Evolutionary conservation across 768 basidiomycete genomes (phyloP).

Genomic region (Mycena leptocephala): DNA sequence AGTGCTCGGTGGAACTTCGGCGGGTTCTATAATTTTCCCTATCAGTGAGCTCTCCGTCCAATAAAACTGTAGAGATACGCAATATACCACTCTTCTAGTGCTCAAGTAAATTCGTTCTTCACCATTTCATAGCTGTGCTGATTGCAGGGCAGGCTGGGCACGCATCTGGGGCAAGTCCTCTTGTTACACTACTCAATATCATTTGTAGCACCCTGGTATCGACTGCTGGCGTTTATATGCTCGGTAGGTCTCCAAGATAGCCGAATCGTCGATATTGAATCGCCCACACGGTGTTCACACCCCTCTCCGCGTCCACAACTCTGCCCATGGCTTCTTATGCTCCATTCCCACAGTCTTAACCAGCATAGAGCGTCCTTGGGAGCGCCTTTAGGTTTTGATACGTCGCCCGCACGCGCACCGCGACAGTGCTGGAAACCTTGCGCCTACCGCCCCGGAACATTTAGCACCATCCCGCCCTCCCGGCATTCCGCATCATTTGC

Average conservation of each 20-base stretch:
- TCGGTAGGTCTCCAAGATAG: conserved; percentile 2
- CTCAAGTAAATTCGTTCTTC: not conserved
- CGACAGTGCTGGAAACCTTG: too few relatives aligned
- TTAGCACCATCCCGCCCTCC: too few relatives aligned
- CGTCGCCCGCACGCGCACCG: too few relatives aligned
- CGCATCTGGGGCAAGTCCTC: conserved; percentile 1
- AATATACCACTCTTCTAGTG: not conserved
- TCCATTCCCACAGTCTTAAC: too few relatives aligned
- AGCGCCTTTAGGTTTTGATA: too few relatives aligned
- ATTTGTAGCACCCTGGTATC: conserved; percentile 6
- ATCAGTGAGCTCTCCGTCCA: conserved; percentile 11
- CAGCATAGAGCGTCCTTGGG: too few relatives aligned
- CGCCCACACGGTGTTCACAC: too few relatives aligned
- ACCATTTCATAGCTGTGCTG: not conserved
- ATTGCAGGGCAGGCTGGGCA: conserved; percentile 42
- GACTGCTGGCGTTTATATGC: conserved; percentile 33
- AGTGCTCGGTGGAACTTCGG: conserved; percentile 52
- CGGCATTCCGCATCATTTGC: too few relatives aligned
- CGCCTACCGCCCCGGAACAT: too few relatives aligned
- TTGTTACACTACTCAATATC: not conserved
- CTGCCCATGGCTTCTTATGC: too few relatives aligned
- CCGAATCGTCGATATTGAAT: not conserved
- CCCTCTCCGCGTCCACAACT: too few relatives aligned
- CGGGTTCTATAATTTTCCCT: conserved; percentile 9
- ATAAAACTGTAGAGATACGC: not conserved